phyloP scores from a whole-genome alignment of 2,329 filamentous ascomycete species.

The Cladophialophora chaetospira region DNA sequence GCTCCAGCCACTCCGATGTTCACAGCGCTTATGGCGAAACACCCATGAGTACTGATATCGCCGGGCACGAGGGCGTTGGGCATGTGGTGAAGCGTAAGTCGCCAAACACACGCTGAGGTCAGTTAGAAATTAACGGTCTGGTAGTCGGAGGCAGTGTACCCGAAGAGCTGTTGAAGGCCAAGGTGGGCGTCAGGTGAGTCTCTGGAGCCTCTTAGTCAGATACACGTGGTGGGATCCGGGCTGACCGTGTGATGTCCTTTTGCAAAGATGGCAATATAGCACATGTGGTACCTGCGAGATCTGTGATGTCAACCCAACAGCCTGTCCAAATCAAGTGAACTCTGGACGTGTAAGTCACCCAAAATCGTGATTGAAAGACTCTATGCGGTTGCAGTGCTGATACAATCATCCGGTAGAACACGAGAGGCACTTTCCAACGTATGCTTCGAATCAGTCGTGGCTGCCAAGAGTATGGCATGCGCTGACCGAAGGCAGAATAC shows the following conservation, averaged over 20 bases:
- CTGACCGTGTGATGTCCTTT: too few relatives aligned
- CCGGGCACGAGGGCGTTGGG: constrained; percentile 52
- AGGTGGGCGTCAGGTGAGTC: constrained; percentile 35
- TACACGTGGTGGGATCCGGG: too few relatives aligned
- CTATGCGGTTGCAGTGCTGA: neutral
- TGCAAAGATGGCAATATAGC: constrained; percentile 40
- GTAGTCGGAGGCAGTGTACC: constrained; percentile 1
- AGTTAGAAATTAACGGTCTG: neutral
- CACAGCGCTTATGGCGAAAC: constrained; percentile 48
- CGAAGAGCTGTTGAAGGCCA: constrained; percentile 11
- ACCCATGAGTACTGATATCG: constrained; percentile 48
- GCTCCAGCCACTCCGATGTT: constrained; percentile 47
- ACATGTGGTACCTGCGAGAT: constrained; percentile 44
- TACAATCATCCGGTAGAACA: constrained; percentile 25
- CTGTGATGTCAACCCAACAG: constrained; percentile 42
- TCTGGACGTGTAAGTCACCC: constrained; percentile 37
- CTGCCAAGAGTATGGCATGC: neutral
- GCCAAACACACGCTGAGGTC: too few relatives aligned
- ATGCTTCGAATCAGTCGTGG: neutral
- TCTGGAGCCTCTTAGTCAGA: neutral
- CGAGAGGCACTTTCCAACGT: constrained; percentile 43
- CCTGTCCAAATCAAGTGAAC: constrained; percentile 43
- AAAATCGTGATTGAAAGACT: too few relatives aligned
- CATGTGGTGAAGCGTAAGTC: constrained; percentile 38
- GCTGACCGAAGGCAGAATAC: constrained; percentile 34